A percentile compares a stretch with the other conserved stretches of the same genome.
phyloP scores from a whole-genome alignment of 371 early-diverging fungal species.

The Lichtheimia corymbifera region DNA sequence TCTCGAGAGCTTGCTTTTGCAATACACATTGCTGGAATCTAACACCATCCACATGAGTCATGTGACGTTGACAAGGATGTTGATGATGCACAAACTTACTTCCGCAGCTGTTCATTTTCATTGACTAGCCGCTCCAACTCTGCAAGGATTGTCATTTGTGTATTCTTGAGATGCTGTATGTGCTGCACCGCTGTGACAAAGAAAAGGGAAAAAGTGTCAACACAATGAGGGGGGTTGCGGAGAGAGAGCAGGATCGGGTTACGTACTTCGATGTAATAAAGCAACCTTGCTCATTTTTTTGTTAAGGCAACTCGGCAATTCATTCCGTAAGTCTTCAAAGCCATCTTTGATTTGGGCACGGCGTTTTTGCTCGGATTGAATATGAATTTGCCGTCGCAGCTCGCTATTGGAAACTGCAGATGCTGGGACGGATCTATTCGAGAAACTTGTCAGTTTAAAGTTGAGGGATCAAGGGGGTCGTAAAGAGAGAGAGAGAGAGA shows the following conservation, averaged over 20 bases:
- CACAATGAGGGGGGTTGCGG: background rate
- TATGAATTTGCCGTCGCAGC: slow-evolving; percentile 56
- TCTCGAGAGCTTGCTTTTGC: slow-evolving; percentile 26
- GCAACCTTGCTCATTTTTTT: slow-evolving; percentile 62
- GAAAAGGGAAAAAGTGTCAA: slow-evolving; percentile 3
- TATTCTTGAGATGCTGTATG: slow-evolving; percentile 50
- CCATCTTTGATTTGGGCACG: slow-evolving; percentile 65
- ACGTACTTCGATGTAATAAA: slow-evolving; percentile 50
- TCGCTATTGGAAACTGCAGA: slow-evolving; percentile 33
- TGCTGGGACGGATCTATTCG: background rate
- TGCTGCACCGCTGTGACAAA: slow-evolving; percentile 40
- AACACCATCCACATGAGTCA: background rate
- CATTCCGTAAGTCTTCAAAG: slow-evolving; percentile 55
- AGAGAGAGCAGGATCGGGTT: too few species aligned
- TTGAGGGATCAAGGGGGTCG: background rate
- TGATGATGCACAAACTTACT: slow-evolving; percentile 29
- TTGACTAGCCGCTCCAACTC: slow-evolving; percentile 41
- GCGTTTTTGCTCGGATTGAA: slow-evolving; percentile 63
- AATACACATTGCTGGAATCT: slow-evolving; percentile 30
- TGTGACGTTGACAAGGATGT: background rate
- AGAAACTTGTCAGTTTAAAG: background rate
- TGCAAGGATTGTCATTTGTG: slow-evolving; percentile 39
- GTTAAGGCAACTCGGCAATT: slow-evolving; percentile 52
- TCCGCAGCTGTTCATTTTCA: slow-evolving; percentile 52
- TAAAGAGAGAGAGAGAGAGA: background rate